Conservation (phyloP, 2,329 filamentous ascomycete genomes). For the Xylariaceae sp. region DNA sequence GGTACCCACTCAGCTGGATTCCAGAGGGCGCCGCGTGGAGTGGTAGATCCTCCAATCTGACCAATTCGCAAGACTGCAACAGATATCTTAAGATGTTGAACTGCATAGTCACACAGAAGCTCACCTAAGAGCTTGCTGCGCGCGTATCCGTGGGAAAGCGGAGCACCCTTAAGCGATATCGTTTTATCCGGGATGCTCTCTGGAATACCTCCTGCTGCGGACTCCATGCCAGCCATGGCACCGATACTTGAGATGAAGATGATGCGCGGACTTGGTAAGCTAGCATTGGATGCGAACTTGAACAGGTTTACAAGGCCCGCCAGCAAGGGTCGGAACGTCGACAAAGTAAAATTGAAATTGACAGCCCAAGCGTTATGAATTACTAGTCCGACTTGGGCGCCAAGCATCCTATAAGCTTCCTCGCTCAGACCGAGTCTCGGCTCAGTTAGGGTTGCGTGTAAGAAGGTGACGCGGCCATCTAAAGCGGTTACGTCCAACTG, state of each 20-base stretch:
- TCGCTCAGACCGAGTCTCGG: conserved; percentile 16
- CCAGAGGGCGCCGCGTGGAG: conserved; percentile 5
- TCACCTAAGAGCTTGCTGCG: conserved; percentile 10
- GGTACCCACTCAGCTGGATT: conserved; percentile 10
- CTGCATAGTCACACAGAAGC: conserved; percentile 6
- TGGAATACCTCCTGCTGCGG: not conserved
- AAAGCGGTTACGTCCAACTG: conserved; percentile 2
- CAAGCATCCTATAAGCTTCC: conserved; percentile 11
- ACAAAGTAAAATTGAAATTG: conserved; percentile 22
- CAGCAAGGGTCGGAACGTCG: conserved; percentile 17
- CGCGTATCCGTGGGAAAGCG: conserved; percentile 4
- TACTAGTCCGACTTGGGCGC: conserved; percentile 12
- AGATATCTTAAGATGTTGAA: not conserved
- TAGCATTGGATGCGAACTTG: conserved; percentile 12
- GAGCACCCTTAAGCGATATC: not conserved
- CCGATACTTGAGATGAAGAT: conserved; percentile 8
- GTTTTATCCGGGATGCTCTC: conserved; percentile 3
- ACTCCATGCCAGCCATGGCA: not conserved
- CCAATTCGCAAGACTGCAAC: conserved; percentile 4
- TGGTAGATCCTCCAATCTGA: conserved; percentile 10
- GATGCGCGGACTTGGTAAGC: not conserved
- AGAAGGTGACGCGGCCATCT: conserved; percentile 19
- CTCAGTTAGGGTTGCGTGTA: conserved; percentile 16
- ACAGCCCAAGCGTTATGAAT: conserved; percentile 26
- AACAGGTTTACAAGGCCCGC: conserved; percentile 21